Evolutionary conservation across 2,329 filamentous ascomycete species (phyloP).

Genomic region (Ophiocordyceps sinensis): DNA sequence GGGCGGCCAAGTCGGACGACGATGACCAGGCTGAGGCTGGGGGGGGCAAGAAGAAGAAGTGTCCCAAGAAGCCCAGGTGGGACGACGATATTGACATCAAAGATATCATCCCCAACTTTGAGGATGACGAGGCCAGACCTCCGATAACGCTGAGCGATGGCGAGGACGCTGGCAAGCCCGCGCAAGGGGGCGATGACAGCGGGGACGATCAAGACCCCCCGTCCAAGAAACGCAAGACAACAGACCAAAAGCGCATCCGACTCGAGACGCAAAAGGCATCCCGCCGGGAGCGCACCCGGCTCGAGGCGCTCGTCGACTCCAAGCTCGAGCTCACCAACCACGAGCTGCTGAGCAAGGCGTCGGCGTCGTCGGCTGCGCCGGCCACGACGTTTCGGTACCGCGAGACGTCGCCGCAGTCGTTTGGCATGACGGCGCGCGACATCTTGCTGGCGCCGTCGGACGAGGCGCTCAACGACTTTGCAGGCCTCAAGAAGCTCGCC

Average conservation of each 20-base stretch:
- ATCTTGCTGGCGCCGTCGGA: constrained; percentile 84
- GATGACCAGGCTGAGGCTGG: constrained; percentile 48
- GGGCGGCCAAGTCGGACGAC: constrained; percentile 49
- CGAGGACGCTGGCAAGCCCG: constrained; percentile 6
- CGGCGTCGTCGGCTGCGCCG: constrained; percentile 20
- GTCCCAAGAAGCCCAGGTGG: constrained; percentile 55
- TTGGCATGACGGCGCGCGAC: constrained; percentile 78
- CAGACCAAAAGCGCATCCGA: constrained; percentile 44
- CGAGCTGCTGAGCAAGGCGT: constrained; percentile 29
- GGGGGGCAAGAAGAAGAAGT: constrained; percentile 28
- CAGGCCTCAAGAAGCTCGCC: constrained; percentile 87
- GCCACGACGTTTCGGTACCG: constrained; percentile 67
- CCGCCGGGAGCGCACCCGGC: constrained; percentile 67
- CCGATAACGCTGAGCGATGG: constrained; percentile 37
- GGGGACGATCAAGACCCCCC: constrained; percentile 25
- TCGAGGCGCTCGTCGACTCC: constrained; percentile 75
- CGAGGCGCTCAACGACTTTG: constrained; percentile 73
- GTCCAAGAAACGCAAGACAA: constrained; percentile 46
- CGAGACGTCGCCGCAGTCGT: constrained; percentile 79
- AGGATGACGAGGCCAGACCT: constrained; percentile 44
- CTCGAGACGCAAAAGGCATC: constrained; percentile 51
- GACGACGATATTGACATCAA: constrained; percentile 97
- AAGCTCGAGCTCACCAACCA: constrained; percentile 61
- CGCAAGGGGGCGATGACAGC: constrained; percentile 22
- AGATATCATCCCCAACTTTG: constrained; percentile 77